Base-by-base conservation (phyloP, 305 asterid genomes). In the Fraxinus nigra region DNA sequence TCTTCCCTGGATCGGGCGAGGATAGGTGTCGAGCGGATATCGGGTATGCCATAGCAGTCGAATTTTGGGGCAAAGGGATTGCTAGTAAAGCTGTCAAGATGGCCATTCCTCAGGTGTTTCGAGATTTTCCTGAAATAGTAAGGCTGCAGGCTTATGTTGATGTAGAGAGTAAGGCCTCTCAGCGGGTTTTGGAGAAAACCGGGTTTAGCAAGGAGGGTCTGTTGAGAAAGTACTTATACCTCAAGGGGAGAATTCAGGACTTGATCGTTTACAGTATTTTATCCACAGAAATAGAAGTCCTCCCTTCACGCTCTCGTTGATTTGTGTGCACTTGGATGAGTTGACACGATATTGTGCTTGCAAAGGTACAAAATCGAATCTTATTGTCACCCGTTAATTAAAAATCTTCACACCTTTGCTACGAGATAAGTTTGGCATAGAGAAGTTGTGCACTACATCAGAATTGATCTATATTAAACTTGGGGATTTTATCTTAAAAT, bases 21-120 rank as follows among this genome's bases (percentile, higher is more conserved):
- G 86, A 86, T 2, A 84, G 90, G 76, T 84, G 85, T 65, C 86
- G 91, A 48, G 89, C 90, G 0, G 89, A 86, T 69, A 54, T 90
- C n/a, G 91, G 92, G 7, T 90, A 85, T 72, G 91, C 81, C 3
- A 75, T 87, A 33, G 89, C 88, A 18, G 78, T 75, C 1, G 90
- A 88, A 67, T 88, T 80, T 1, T 90, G 91, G 93, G 92, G 89
- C 14, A 85, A 82, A 33, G 93, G 95, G 72, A 88, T 91, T 34
- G 33, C 87, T 7, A 83, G 88, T 0, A 30, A 4, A 79, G 94
- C 93, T 0, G 78, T 87, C 20, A 82, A 84, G 77, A 85, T 87
- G 89, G 87, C 87, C 0, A 54, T 81, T 0, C 83, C 87, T 4
- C 83, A 82, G 3, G 84, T 91, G 18, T 89, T 89, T 4, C 30